These are phyloP conservation scores for Chionographis japonica DNA, from an alignment of 106 monocot species.

Conservation along the genomic window DNA sequence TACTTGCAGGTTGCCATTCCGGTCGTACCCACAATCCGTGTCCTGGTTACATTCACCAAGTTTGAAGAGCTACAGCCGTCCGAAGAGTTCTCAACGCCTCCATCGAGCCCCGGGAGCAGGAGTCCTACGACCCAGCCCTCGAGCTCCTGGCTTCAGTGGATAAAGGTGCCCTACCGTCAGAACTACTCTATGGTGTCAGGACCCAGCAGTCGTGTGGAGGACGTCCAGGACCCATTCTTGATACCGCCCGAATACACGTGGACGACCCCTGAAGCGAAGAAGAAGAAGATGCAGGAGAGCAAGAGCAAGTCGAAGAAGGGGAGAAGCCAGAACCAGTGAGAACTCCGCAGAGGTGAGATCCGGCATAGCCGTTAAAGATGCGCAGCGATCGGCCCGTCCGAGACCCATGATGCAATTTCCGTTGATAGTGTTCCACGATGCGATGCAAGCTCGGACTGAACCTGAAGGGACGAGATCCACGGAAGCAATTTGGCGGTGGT, in stretches of 20 bases:
- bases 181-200: slow-evolving; percentile 14
- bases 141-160: slow-evolving; percentile 57
- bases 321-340: slow-evolving; percentile 21
- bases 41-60: slow-evolving; percentile 81
- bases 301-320: slow-evolving; percentile 50
- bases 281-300: slow-evolving; percentile 54
- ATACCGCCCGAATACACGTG: slow-evolving; percentile 64
- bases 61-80: slow-evolving; percentile 63
- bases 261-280: slow-evolving; percentile 69
- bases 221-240: slow-evolving; percentile 61
- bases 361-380: neutral
- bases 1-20: slow-evolving; percentile 75
- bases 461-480: too few species aligned
- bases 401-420: neutral
- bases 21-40: slow-evolving; percentile 67
- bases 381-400: neutral
- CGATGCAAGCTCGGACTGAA: too few species aligned
- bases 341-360: slow-evolving; percentile 1
- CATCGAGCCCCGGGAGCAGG: slow-evolving; percentile 36
- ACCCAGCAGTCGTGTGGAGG: slow-evolving; percentile 36
- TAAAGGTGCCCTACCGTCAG: slow-evolving; percentile 36
- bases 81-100: slow-evolving; percentile 50
- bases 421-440: too few species aligned
- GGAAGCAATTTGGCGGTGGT: too few species aligned
- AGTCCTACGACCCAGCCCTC: slow-evolving; percentile 21